phyloP scores from a whole-genome alignment of 768 basidiomycete species.

The Suillus discolor region DNA sequence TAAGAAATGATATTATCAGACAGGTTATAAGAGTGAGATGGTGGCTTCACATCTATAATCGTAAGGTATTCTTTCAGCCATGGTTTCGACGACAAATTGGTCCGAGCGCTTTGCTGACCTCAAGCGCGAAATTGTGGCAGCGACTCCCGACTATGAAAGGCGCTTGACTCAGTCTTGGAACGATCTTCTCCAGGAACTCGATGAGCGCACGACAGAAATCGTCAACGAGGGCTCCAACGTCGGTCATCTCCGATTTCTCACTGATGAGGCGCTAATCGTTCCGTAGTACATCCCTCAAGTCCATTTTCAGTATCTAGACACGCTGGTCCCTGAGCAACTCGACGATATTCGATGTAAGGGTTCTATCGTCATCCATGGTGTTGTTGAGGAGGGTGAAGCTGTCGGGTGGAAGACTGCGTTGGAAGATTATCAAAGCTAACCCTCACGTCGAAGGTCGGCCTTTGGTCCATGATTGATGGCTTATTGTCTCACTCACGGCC shows the following conservation, averaged over 20 bases:
- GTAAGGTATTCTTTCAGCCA: background rate
- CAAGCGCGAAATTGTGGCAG: conserved; percentile 56
- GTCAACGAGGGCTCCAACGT: conserved; percentile 52
- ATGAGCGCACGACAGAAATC: conserved; percentile 46
- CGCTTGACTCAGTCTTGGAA: conserved; percentile 57
- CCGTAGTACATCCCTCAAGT: conserved; percentile 64
- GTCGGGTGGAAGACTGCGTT: conserved; percentile 58
- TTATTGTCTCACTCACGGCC: background rate
- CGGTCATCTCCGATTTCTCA: conserved; percentile 18
- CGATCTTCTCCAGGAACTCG: conserved; percentile 56
- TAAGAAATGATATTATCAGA: background rate
- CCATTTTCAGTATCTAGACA: conserved; percentile 54
- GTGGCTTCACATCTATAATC: background rate
- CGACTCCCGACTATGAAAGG: conserved; percentile 53
- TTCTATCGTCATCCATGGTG: conserved; percentile 60
- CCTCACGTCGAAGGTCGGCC: conserved; percentile 53
- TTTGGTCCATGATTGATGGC: background rate
- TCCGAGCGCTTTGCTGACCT: conserved; percentile 53
- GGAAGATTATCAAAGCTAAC: conserved; percentile 53
- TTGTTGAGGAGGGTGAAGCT: conserved; percentile 60
- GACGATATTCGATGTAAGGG: conserved; percentile 56
- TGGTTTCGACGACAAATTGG: conserved; percentile 14
- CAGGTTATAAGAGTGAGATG: conserved; percentile 18
- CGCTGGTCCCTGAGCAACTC: conserved; percentile 46
- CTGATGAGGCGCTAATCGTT: background rate